Conservation (phyloP, 441 rosid genomes). For the Melastoma candidum region DNA sequence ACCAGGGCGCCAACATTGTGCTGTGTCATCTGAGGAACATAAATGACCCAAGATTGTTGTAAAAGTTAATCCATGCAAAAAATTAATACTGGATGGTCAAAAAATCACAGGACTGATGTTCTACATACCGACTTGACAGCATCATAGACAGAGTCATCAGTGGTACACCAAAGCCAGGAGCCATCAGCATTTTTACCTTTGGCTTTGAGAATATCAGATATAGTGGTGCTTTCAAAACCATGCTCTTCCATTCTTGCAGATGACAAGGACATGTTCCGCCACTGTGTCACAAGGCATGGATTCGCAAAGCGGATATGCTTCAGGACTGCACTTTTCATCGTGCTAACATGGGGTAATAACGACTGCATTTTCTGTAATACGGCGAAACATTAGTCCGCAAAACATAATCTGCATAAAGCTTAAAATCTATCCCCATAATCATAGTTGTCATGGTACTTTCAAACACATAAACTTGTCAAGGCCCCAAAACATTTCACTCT, state of each 20-base stretch:
- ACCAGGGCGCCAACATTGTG: slow-evolving; percentile 95
- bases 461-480: too few species aligned
- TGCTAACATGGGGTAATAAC: slow-evolving; percentile 38
- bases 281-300: slow-evolving; percentile 43
- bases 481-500: too few species aligned
- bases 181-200: slow-evolving; percentile 92
- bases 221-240: slow-evolving; percentile 84
- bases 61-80: too few species aligned
- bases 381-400: too few species aligned
- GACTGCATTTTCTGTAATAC: slow-evolving; percentile 55
- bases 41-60: background rate
- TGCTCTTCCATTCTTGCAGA: slow-evolving; percentile 74
- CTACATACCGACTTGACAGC: slow-evolving; percentile 81
- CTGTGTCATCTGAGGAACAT: slow-evolving; percentile 64
- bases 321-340: slow-evolving; percentile 40
- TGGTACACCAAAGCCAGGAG: slow-evolving; percentile 99
- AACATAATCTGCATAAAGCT: too few species aligned
- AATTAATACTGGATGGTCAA: too few species aligned
- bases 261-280: slow-evolving; percentile 46
- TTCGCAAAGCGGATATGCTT: slow-evolving; percentile 46
- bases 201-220: slow-evolving; percentile 56
- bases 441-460: too few species aligned
- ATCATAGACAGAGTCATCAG: slow-evolving; percentile 78
- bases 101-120: too few species aligned
- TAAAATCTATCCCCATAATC: too few species aligned